A percentile compares a stretch with the other conserved stretches of the same genome.
Evolutionary conservation across 1,139 yeast species (phyloP).

Genomic region (Candida sanyaensis): DNA sequence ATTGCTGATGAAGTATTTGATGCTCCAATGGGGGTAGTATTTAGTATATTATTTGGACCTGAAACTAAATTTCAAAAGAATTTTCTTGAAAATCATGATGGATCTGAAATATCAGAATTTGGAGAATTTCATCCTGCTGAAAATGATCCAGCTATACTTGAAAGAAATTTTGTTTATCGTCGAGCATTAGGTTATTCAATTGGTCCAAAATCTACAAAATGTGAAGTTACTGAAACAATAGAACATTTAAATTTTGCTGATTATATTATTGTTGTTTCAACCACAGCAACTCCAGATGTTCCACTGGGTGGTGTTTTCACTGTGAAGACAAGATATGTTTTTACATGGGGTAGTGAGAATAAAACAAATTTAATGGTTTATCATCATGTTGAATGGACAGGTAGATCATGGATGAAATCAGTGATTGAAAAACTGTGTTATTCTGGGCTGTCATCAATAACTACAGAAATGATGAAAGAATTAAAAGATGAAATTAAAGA

Average conservation of each 20-base stretch:
- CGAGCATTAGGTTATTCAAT: conserved; percentile 53
- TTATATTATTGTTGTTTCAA: conserved; percentile 37
- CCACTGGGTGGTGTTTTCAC: conserved; percentile 59
- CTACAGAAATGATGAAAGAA: conserved; percentile 32
- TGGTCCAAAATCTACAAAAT: conserved; percentile 60
- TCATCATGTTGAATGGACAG: conserved; percentile 54
- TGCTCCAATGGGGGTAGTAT: conserved; percentile 55
- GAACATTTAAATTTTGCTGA: conserved; percentile 42
- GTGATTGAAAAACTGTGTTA: conserved; percentile 53
- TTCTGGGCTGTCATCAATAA: conserved; percentile 47
- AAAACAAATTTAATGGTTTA: conserved; percentile 44
- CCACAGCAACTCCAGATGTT: conserved; percentile 56
- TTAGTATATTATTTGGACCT: conserved; percentile 48
- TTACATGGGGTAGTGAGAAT: conserved; percentile 49
- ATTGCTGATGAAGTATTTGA: conserved; percentile 33
- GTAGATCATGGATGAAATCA: conserved; percentile 57
- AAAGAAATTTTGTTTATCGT: conserved; percentile 44
- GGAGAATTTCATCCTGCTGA: conserved; percentile 36
- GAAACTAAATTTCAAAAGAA: conserved; percentile 41
- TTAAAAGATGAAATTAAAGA: conserved; percentile 30
- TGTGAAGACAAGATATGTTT: conserved; percentile 49
- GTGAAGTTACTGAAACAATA: conserved; percentile 48
- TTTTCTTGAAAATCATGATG: conserved; percentile 47
- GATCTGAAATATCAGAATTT: conserved; percentile 46
- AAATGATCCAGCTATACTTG: conserved; percentile 30